Evolutionary conservation across 495 filamentous ascomycete genomes (phyloP).

Genomic region (Daldinia vernicosa): DNA sequence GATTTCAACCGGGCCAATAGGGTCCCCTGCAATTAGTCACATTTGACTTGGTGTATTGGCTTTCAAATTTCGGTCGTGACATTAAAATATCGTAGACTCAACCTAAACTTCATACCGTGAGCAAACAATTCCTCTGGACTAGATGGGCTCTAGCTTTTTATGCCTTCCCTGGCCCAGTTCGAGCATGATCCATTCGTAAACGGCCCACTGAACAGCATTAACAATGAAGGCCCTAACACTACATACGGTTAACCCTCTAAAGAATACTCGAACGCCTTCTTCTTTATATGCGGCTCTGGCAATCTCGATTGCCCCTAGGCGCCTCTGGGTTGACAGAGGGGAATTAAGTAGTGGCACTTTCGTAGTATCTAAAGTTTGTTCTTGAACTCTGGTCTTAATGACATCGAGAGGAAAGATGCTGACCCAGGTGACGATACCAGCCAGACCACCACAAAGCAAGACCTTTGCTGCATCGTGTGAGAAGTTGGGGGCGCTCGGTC

Average conservation of each 20-base stretch:
- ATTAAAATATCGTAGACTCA: neutral
- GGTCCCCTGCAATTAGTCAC: neutral
- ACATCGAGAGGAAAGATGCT: conserved; percentile 90
- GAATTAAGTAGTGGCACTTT: conserved; percentile 47
- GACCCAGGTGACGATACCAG: conserved; percentile 84
- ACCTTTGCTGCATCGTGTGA: conserved; percentile 67
- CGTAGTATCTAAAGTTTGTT: conserved; percentile 54
- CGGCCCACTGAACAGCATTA: conserved; percentile 82
- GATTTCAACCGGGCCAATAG: neutral
- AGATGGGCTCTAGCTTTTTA: conserved; percentile 22
- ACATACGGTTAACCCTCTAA: conserved; percentile 79
- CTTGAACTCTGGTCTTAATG: conserved; percentile 86
- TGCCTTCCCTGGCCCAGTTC: conserved; percentile 50
- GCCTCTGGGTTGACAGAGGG: conserved; percentile 25
- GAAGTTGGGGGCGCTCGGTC: conserved; percentile 36
- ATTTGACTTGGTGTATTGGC: neutral
- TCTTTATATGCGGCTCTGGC: conserved; percentile 68
- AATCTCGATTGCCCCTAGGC: conserved; percentile 66
- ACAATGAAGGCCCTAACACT: conserved; percentile 86
- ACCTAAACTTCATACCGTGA: neutral
- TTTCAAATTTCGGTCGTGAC: neutral
- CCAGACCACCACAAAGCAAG: conserved; percentile 82
- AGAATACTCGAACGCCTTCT: conserved; percentile 76
- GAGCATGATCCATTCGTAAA: conserved; percentile 85
- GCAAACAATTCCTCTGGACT: neutral